Percentiles rank a stretch among this genome's conserved stretches.
These are phyloP conservation scores for Isabelozyma rhagii DNA, from an alignment of 805 yeast species.

Conservation along the genomic window DNA sequence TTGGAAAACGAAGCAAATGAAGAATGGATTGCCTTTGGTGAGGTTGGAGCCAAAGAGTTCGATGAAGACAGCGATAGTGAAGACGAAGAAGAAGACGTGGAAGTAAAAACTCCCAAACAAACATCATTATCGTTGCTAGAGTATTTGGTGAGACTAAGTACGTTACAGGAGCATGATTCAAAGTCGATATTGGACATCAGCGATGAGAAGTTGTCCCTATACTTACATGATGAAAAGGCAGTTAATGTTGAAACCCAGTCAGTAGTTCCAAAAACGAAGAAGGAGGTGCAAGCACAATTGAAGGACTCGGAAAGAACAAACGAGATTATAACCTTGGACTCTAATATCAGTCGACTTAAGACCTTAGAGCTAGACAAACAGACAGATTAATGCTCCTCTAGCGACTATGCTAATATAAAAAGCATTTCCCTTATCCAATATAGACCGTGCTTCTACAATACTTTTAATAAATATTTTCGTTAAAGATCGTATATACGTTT, in stretches of 20 bases:
- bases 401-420: no score
- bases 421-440: no score
- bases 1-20: slow-evolving; percentile 16
- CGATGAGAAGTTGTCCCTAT: slow-evolving; percentile 66
- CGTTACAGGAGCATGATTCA: slow-evolving; percentile 61
- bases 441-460: not conserved
- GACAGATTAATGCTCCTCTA: not conserved
- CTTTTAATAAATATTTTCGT: not conserved
- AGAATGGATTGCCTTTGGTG: slow-evolving; percentile 56
- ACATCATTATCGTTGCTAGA: slow-evolving; percentile 58
- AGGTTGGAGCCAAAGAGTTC: slow-evolving; percentile 18
- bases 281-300: slow-evolving; percentile 9
- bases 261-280: slow-evolving; percentile 14
- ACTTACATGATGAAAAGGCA: slow-evolving; percentile 53
- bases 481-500: not conserved
- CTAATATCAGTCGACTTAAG: slow-evolving; percentile 32
- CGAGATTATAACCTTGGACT: slow-evolving; percentile 20
- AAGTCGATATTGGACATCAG: slow-evolving; percentile 48
- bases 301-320: slow-evolving; percentile 9
- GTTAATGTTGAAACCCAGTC: slow-evolving; percentile 8
- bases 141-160: slow-evolving; percentile 56
- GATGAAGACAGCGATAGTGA: slow-evolving; percentile 20
- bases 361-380: slow-evolving; percentile 19
- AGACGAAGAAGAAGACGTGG: slow-evolving; percentile 22
- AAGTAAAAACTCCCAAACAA: slow-evolving; percentile 7